These are phyloP conservation scores for Myriosclerotinia scirpicola DNA, from an alignment of 2,329 filamentous ascomycete genomes.

Conservation along the genomic window DNA sequence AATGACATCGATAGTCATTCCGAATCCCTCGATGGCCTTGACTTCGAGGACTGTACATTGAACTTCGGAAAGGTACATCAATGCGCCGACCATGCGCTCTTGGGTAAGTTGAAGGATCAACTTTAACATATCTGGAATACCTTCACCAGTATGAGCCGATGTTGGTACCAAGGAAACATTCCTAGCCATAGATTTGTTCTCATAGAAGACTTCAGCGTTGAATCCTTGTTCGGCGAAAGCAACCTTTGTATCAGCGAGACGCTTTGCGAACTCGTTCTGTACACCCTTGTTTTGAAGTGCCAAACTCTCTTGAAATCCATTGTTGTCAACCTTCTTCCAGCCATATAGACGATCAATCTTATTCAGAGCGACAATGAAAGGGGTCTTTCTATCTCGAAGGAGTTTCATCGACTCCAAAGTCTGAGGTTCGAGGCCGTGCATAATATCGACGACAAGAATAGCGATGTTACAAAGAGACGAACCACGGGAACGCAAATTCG, in stretches of 20 bases:
- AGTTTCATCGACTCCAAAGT: slow-evolving; percentile 97
- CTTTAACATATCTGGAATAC: slow-evolving; percentile 98
- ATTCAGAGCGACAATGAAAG: slow-evolving; percentile 98
- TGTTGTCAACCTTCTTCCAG: slow-evolving; percentile 99
- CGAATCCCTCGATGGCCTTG: slow-evolving; percentile 98
- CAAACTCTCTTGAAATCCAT: slow-evolving; percentile 93
- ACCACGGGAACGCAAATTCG: slow-evolving; percentile 92
- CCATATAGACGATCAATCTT: slow-evolving; percentile 99
- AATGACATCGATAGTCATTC: slow-evolving; percentile 97
- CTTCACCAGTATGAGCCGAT: slow-evolving; percentile 97
- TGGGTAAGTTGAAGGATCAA: slow-evolving; percentile 89
- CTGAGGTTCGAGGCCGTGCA: slow-evolving; percentile 98
- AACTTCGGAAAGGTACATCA: slow-evolving; percentile 98
- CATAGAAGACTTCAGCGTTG: slow-evolving; percentile 94
- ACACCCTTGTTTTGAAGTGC: slow-evolving; percentile 88
- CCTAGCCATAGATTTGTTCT: slow-evolving; percentile 96
- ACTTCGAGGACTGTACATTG: slow-evolving; percentile 98
- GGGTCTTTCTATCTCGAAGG: slow-evolving; percentile 88
- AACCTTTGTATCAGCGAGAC: slow-evolving; percentile 86
- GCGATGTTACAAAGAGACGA: slow-evolving; percentile 99
- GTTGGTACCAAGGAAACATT: slow-evolving; percentile 96
- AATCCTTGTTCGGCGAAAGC: slow-evolving; percentile 96
- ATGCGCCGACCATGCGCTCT: slow-evolving; percentile 92
- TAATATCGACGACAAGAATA: slow-evolving; percentile 98
- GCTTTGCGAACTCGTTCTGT: slow-evolving; percentile 89